Percentiles rank a stretch among this genome's conserved stretches.
These are phyloP conservation scores for Mortierella alpina DNA, from an alignment of 192 early-diverging fungal species.

Conservation along the genomic window DNA sequence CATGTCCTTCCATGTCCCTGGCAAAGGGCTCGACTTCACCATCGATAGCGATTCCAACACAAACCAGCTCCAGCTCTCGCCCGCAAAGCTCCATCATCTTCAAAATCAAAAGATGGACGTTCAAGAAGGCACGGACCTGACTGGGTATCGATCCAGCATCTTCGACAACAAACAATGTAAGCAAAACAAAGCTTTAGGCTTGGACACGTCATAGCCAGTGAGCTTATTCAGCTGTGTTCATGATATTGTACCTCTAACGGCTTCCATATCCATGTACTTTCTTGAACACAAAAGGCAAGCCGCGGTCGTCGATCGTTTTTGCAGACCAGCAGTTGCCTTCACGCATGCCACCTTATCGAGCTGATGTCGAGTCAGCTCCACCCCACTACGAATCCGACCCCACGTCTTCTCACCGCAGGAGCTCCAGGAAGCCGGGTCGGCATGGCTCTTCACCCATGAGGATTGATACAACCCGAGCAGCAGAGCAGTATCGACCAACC, in stretches of 20 bases:
- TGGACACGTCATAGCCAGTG: too few relatives aligned
- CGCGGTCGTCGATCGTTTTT: conserved; percentile 4
- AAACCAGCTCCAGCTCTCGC: conserved; percentile 11
- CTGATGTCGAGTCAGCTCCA: too few relatives aligned
- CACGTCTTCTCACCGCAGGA: background rate
- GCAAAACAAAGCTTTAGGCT: too few relatives aligned
- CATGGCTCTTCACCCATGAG: conserved; percentile 4
- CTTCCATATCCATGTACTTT: too few relatives aligned
- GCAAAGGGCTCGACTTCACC: conserved; percentile 15
- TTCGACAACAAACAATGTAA: conserved; percentile 5
- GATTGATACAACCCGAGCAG: conserved; percentile 6
- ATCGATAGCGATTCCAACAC: conserved; percentile 22
- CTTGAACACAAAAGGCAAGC: background rate
- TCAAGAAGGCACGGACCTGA: conserved; percentile 1
- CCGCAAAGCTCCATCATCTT: background rate
- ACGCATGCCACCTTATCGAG: too few relatives aligned
- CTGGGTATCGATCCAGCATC: conserved; percentile 13
- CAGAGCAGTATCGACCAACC: background rate
- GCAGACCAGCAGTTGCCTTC: background rate
- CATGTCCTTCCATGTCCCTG: conserved; percentile 14
- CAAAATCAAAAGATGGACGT: conserved; percentile 1
- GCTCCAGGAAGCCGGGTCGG: background rate
- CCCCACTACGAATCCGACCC: too few relatives aligned
- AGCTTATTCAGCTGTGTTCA: too few relatives aligned
- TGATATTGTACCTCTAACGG: too few relatives aligned